Base-by-base conservation (phyloP, 495 filamentous ascomycete species). In the Aspergillus ellipticus region DNA sequence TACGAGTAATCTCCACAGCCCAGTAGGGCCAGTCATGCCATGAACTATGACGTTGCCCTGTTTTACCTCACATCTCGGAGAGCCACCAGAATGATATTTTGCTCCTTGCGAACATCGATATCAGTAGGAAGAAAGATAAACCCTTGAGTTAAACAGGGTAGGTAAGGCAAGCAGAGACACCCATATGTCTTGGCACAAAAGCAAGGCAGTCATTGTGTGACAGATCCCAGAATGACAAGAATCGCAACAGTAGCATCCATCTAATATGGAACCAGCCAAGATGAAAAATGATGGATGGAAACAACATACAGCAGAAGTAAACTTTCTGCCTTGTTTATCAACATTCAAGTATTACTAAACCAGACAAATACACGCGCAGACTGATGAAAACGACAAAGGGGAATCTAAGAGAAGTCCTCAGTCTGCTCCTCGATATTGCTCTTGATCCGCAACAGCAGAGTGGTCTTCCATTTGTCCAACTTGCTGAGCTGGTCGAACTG, bases 391-490 rank as follows among this genome's bases (percentile, higher is more conserved):
- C 11, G 59, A 53, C 59, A 42, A n/a, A 57, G 56, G 65, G n/a
- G 19, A 53, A 37, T 67, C 63, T 72, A 89, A 54, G 86, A 87
- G 57, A 89, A 89, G 66, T 89, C 86, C 55, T 93, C 90, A 4
- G 79, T 85, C 55, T 84, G 79, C 65, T 84, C 82, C 74, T 90
- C 87, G 63, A 95, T 92, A 49, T 74, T 79, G 64, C 84, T 85
- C 83, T 96, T 96, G 63, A 96, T 77, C 64, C 85, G 80, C 63
- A 96, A 69, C 48, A 96, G 72, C 35, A 96, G 79, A 35, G 87
- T 90, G 53, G 88, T 95, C 85, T 96, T 93, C 92, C 93, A 97
- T 77, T 92, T 91, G 66, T 96, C 90, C 64, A 96, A 74, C 75
- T 90, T 89, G 73, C 87, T 92, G 76, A 96, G 79, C 76, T 92